Evolutionary conservation across 2,329 filamentous ascomycete genomes (phyloP), one percentile per base, ranked within the genome.

Genomic region (Colletotrichum sp.): DNA sequence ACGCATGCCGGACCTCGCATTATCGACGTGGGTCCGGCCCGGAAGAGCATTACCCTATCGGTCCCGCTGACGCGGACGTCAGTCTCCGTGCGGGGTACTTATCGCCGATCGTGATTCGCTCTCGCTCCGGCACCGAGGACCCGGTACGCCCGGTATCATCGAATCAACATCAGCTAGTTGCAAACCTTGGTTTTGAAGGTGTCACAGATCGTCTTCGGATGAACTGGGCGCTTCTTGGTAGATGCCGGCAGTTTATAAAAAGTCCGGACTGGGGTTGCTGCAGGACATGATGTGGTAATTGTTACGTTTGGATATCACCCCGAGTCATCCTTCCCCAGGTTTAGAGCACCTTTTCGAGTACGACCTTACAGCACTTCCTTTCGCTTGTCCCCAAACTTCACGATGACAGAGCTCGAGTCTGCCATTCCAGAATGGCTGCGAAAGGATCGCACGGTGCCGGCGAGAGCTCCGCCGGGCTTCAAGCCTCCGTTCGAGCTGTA

Each of bases 31-130:
- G 55, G 56, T 28, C 66, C 28, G 18, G 26, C 1, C 66, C 66
- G 66, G 66, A 21, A 21, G 58, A 70, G 66, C 71, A 73, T 62
- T 70, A 64, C 48, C 55, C 71, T 73, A 73, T 73, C 70, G 52
- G 66, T 52, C 66, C 52, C 66, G 21, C 66, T 43, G 7, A 24
- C 8, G 16, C 66, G 66, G 66, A 43, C 34, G 52, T 30, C 48
- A 58, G n/a, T 26, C 52, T n/a, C 52, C 32, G 52, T n/a, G 66
- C 66, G 66, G 66, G 66, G 66, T 38, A 60, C 21, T 68, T 68
- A 68, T 68, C 66, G 66, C 21, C 5, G 12, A n/a, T n/a, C 6
- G 15, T 68, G 52, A 60, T 60, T 68, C 32, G 66, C 34, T 21
- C 15, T 8, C 16, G 7, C 26, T 32, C 26, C 58, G 58, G 58